Evolutionary conservation across 2,329 filamentous ascomycete genomes (phyloP), one percentile per base, ranked within the genome.

Genomic region (Xylaria sp.): DNA sequence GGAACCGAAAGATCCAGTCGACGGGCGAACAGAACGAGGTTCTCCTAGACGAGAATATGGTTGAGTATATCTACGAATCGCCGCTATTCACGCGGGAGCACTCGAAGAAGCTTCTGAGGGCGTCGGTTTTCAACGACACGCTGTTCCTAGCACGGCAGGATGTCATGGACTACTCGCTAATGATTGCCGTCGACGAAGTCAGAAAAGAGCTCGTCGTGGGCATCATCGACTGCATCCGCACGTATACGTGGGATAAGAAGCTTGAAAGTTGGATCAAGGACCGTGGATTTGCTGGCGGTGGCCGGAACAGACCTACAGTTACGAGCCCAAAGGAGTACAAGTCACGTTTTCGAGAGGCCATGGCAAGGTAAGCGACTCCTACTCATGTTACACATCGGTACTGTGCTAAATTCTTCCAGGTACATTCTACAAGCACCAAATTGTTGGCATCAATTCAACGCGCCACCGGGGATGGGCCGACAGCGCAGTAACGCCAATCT

Each of bases 261-360:
- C 88, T 99, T n/a, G 96, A 99, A 83, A 96, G 92, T 64, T 99
- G 96, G 96, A 98, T 99, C 86, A 99, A 99, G 81, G 94, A 98
- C 78, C 92, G 95, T 48, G 96, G 93, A 0, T 94, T 94, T 76
- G 92, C 89, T 0, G 90, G 90, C 6, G 90, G 91, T 67, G 90
- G 91, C 36, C 89, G 92, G 66, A 93, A 97, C 76, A 88, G 94
- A 70, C 97, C 97, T 9, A 99, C 96, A 0, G 96, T 99, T 60
- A 99, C 96, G 12, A 97, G 93, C 80, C 97, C 96, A 1, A 97
- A 96, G 82, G 96, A 99, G 82, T 99, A 99, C 80, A 97, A 98
- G 81, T 94, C 92, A 74, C 90, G 96, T 6, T 99, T 99, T 83
- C 85, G 96, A 73, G 95, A 98, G 82, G 94, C 94, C 13, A 99